Base-by-base conservation (phyloP, 306 rosid genomes). In the Trichosanthes truncata region DNA sequence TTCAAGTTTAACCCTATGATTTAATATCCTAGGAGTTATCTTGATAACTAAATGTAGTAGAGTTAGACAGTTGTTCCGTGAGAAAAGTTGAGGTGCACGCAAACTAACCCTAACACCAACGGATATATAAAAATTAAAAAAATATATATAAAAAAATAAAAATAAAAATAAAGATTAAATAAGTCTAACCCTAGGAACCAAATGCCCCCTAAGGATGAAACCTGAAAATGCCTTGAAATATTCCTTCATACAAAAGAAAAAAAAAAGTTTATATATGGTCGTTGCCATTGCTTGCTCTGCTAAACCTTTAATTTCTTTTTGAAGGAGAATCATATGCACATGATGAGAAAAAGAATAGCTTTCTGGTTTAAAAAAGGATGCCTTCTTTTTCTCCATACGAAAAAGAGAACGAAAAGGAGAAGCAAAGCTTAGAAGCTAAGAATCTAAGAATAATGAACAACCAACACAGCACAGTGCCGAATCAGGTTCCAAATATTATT, bases 401-500 rank as follows among this genome's bases (percentile, higher is more conserved):
- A 69, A 40, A 69, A 69, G 35, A 41, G 23, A 15, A 12, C 10
- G 74, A 62, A 62, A 62, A 62, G 21, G 26, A 65, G 38, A 45
- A 69, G 35, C 55, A 72, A 45, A 71, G 76, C 55, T 12, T 4
- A 9, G 52, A 68, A 69, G 76, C 55, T 12, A 10, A 9, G 52
- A 68, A 69, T 55, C 53, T 17, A 69, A 69, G 76, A 69, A 69
- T 69, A 69, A 69, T 43, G 53, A 69, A 69, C 56, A 72, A 7
- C 77, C 77, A 5, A 25, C 40, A 46, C 11, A 73, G 41, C 60
- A 73, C 78, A 73, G 13, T 45, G 77, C 41, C 3, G 78, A 73
- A 73, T 73, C 78, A 73, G 78, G 53, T 73, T 73, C 78, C 77
- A 43, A 72, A 45, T 72, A 72, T 21, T 6, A 35, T 18, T 21